Evolutionary conservation across 1,284 basidiomycete species (phyloP).

Genomic region (Chiua sp.): DNA sequence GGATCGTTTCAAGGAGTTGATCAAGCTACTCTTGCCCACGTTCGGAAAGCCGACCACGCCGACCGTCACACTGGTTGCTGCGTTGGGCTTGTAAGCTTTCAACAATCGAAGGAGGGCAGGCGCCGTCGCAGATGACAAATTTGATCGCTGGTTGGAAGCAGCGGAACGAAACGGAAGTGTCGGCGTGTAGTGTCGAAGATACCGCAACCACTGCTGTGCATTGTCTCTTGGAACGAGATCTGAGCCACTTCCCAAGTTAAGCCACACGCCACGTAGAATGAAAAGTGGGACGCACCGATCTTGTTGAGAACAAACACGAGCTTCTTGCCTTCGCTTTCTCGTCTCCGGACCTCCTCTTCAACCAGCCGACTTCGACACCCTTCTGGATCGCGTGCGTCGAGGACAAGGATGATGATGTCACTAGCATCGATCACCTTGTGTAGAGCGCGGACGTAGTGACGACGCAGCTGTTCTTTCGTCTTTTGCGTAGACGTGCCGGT

Average conservation of each 20-base stretch:
- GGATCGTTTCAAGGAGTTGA: conserved; percentile 92
- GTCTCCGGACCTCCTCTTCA: conserved; percentile 87
- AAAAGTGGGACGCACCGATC: conserved; percentile 68
- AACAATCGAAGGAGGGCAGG: conserved; percentile 86
- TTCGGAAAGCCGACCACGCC: conserved; percentile 98
- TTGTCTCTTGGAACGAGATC: conserved; percentile 92
- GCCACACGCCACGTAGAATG: not conserved
- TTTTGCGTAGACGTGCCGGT: conserved; percentile 41
- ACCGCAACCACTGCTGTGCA: conserved; percentile 89
- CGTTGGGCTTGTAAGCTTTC: conserved; percentile 86
- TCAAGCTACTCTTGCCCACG: conserved; percentile 95
- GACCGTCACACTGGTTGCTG: conserved; percentile 79
- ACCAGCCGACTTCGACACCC: conserved; percentile 88
- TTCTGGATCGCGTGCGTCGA: conserved; percentile 93
- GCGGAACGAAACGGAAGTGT: conserved; percentile 95
- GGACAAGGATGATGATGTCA: conserved; percentile 88
- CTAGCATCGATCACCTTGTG: conserved; percentile 94
- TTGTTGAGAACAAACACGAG: conserved; percentile 93
- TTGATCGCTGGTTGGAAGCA: conserved; percentile 78
- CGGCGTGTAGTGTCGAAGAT: conserved; percentile 91
- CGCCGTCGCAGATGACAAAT: conserved; percentile 79
- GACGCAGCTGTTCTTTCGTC: conserved; percentile 70
- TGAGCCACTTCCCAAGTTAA: conserved; percentile 37
- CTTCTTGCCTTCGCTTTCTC: conserved; percentile 87
- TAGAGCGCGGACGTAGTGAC: conserved; percentile 75